Base-by-base conservation (phyloP, 208 protist species). In the Trypanosoma brucei region DNA sequence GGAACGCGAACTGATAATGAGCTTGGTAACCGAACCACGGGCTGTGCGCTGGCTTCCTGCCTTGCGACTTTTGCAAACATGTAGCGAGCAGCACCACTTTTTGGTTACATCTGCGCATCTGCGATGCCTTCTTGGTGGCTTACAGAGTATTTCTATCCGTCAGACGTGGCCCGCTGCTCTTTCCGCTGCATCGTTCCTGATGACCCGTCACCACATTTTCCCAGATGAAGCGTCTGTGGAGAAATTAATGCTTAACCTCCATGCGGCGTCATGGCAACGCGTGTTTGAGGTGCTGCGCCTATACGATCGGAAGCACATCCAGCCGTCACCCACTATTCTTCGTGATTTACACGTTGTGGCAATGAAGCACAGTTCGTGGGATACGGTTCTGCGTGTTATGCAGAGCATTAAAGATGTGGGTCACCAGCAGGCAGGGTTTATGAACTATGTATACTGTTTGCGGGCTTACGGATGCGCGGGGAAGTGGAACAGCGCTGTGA, bases 401-500 rank as follows among this genome's bases (percentile, higher is more conserved):
- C 53, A 77, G 35, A 31, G 63, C 39, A 62, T 81, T 84, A 46
- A 62, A 57, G 55, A 39, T 22, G 22, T 54, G 58, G 81, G 65
- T 49, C 50, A 56, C 7, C 63, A 64, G 13, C 50, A 70, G 2
- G 75, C 62, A 11, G 69, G 77, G 34, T 87, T 93, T 70, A 86
- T 93, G 83, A 83, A 83, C 59, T 72, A 84, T 65, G 55, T 88
- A 14, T 91, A 93, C 73, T 81, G 81, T 65, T 59, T 93, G n/a
- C 85, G 83, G 54, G 83, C 87, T 0, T 83, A 78, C 13, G 75
- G 72, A 9, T 62, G 75, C 13, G 75, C 73, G 0, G 87, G 83
- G 1, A 67, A 83, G 55, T 74, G 46, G 67, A 62, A 35, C 1
- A 55, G 59, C 35, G 68, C 68, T n/a, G 31, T 40, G 9, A 31